These are phyloP conservation scores for Aristolochia fimbriata DNA, from an alignment of 164 flowering plant species.

Conservation along the genomic window DNA sequence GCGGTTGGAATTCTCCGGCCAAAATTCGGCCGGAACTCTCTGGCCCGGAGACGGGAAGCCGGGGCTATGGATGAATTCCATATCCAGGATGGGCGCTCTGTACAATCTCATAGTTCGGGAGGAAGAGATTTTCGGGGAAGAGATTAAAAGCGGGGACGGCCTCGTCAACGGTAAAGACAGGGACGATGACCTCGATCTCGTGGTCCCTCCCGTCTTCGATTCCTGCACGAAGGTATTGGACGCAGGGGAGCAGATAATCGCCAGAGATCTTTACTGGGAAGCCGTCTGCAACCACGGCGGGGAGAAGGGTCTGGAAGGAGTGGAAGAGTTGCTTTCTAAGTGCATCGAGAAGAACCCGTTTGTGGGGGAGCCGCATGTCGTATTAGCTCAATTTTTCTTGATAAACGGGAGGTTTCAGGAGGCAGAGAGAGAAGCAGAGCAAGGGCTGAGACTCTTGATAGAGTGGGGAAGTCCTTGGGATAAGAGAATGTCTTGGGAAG, in stretches of 20 bases:
- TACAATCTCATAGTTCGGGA: conserved; percentile 60
- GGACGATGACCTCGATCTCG: conserved; percentile 69
- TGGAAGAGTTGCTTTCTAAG: conserved; percentile 46
- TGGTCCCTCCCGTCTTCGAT: conserved; percentile 71
- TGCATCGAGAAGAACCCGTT: conserved; percentile 75
- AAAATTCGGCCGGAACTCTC: conserved; percentile 24
- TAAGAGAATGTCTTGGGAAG: conserved; percentile 94
- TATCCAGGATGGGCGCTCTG: conserved; percentile 77
- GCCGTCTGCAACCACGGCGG: conserved; percentile 36
- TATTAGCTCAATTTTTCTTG: conserved; percentile 64
- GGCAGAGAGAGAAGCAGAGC: conserved; percentile 58
- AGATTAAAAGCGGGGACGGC: conserved; percentile 25
- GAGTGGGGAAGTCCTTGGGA: conserved; percentile 99
- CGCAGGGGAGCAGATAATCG: conserved; percentile 51
- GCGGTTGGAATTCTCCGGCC: conserved; percentile 56
- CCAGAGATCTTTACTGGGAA: conserved; percentile 87
- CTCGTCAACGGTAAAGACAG: conserved; percentile 8
- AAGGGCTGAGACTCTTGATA: conserved; percentile 57
- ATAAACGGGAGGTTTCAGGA: conserved; percentile 55
- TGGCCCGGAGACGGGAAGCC: conserved; percentile 98
- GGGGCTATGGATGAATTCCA: conserved; percentile 79
- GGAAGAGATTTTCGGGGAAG: conserved; percentile 48
- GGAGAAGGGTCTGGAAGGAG: conserved; percentile 25
- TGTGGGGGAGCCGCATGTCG: conserved; percentile 79
- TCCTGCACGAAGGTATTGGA: conserved; percentile 53